Conservation (phyloP, 2,329 filamentous ascomycete genomes). For the Botrytis fragariae region DNA sequence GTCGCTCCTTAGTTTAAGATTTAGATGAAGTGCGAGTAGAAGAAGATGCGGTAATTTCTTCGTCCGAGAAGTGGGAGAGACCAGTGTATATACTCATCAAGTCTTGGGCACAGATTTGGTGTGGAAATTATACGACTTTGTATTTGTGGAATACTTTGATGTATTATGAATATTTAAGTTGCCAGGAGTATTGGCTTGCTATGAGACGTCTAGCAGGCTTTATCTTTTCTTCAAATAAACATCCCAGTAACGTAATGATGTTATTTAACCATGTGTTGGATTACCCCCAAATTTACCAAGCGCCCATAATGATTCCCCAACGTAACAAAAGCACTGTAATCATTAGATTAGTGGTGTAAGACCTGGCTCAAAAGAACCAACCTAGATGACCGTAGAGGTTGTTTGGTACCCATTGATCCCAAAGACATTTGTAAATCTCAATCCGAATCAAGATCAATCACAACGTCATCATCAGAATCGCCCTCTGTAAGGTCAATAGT, state of each 20-base stretch:
- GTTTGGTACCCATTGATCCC: background rate
- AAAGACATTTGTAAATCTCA: background rate
- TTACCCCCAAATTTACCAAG: background rate
- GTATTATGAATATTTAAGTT: background rate
- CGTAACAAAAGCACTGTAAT: background rate
- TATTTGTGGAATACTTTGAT: background rate
- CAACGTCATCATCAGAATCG: background rate
- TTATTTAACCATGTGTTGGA: background rate
- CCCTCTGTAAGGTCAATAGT: slow-evolving; percentile 10
- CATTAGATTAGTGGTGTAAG: background rate
- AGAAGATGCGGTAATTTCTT: background rate
- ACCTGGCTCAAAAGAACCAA: too few relatives aligned
- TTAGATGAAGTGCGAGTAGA: too few relatives aligned
- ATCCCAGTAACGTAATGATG: background rate
- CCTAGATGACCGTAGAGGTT: background rate
- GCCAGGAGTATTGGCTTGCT: background rate
- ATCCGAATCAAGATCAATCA: background rate
- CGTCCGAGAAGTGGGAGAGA: background rate
- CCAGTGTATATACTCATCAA: background rate
- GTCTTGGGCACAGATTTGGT: background rate
- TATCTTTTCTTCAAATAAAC: background rate
- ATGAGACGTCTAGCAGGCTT: background rate
- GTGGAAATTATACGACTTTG: background rate
- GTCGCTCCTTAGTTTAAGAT: background rate
- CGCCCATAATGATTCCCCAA: background rate